Evolutionary conservation across 176 grass and related monocot species (phyloP).

Genomic region (Oryza rufipogon): DNA sequence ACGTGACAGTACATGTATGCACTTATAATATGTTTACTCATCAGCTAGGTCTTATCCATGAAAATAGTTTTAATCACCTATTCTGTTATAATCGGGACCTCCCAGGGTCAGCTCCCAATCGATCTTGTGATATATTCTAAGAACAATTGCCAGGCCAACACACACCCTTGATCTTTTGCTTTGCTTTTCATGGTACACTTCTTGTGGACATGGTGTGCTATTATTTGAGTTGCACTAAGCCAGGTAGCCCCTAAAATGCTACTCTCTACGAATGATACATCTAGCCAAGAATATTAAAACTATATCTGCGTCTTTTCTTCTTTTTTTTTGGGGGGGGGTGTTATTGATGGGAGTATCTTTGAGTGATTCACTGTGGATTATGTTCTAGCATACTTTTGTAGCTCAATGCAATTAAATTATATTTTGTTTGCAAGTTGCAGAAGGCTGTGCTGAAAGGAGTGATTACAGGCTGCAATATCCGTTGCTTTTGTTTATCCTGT

Average conservation of each 20-base stretch:
- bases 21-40: background rate
- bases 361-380: slow-evolving; percentile 18
- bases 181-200: background rate
- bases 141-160: background rate
- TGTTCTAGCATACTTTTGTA: background rate
- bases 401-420: slow-evolving; percentile 29
- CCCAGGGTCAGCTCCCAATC: background rate
- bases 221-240: slow-evolving; percentile 13
- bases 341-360: background rate
- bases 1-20: background rate
- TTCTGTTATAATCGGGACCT: slow-evolving; percentile 13
- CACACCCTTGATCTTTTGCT: background rate
- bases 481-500: slow-evolving; percentile 64
- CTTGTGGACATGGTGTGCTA: slow-evolving; percentile 10
- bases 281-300: background rate
- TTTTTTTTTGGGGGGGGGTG: no score
- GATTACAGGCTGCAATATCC: slow-evolving; percentile 65
- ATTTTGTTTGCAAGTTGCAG: slow-evolving; percentile 52
- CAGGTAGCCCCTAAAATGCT: background rate
- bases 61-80: background rate
- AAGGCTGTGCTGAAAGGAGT: slow-evolving; percentile 66
- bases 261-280: slow-evolving; percentile 3
- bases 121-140: background rate
- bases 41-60: background rate
- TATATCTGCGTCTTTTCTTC: background rate